phyloP scores from a whole-genome alignment of 2,329 filamentous ascomycete genomes.

The Stagonosporopsis cucurbitacearum region DNA sequence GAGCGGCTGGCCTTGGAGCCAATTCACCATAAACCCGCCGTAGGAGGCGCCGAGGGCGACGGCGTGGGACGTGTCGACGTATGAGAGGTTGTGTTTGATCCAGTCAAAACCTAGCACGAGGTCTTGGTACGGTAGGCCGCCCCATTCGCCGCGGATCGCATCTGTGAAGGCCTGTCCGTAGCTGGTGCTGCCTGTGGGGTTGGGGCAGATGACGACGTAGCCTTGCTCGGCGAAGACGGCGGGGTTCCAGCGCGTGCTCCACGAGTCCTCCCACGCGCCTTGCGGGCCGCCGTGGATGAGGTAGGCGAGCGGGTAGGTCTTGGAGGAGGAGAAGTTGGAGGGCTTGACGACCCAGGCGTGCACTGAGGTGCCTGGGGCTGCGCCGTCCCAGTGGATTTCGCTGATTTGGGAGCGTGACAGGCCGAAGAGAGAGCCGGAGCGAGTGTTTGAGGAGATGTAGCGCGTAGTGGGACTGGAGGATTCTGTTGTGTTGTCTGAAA shows the following conservation, averaged over 20 bases:
- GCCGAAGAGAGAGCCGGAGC: conserved; percentile 70
- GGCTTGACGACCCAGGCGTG: conserved; percentile 73
- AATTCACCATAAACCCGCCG: conserved; percentile 64
- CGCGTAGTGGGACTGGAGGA: conserved; percentile 36
- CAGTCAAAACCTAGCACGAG: conserved; percentile 79
- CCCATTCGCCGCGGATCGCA: conserved; percentile 82
- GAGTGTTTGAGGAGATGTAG: conserved; percentile 68
- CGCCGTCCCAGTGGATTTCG: conserved; percentile 74
- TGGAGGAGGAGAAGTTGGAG: conserved; percentile 67
- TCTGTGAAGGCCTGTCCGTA: conserved; percentile 81
- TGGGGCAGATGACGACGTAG: conserved; percentile 81
- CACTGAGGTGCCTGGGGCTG: conserved; percentile 65
- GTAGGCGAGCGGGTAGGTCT: conserved; percentile 80
- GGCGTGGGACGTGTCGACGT: conserved; percentile 71
- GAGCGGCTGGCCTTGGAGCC: conserved; percentile 87
- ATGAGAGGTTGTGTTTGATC: conserved; percentile 68
- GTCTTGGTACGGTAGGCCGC: conserved; percentile 82
- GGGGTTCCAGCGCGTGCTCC: conserved; percentile 86
- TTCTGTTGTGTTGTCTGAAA: conserved; percentile 29
- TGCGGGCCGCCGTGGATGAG: conserved; percentile 86
- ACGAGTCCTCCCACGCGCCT: conserved; percentile 74
- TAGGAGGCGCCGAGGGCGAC: conserved; percentile 73
- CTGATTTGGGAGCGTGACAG: conserved; percentile 68
- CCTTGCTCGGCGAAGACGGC: conserved; percentile 87
- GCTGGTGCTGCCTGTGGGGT: conserved; percentile 82